These are phyloP conservation scores for Lentinula detonsa DNA, from an alignment of 768 basidiomycete genomes.

Conservation along the genomic window DNA sequence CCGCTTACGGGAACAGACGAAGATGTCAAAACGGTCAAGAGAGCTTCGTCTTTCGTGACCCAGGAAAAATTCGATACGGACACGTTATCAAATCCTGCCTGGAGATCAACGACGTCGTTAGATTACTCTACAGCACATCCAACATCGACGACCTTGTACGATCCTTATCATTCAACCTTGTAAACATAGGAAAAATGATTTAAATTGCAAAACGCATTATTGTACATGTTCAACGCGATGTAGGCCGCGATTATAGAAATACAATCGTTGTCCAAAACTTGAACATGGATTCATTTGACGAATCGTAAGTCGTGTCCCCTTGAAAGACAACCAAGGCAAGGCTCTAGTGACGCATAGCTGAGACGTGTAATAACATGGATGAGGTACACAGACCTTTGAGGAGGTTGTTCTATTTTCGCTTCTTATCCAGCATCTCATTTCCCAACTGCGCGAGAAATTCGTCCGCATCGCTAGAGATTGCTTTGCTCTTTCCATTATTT, in stretches of 20 bases:
- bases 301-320: background rate
- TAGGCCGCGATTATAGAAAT: background rate
- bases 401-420: constrained; percentile 17
- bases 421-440: constrained; percentile 44
- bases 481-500: constrained; percentile 19
- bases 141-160: background rate
- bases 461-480: constrained; percentile 40
- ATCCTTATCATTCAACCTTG: background rate
- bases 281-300: background rate
- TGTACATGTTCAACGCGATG: background rate
- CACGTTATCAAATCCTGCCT: background rate
- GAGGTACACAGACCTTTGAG: background rate
- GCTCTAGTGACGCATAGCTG: background rate
- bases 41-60: background rate
- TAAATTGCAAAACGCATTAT: background rate
- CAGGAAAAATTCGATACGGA: background rate
- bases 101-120: background rate
- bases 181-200: background rate
- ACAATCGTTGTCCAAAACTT: background rate
- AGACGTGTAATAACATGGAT: background rate
- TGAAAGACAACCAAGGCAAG: background rate
- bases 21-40: background rate
- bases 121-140: background rate
- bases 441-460: constrained; percentile 63
- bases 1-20: background rate